Conservation (phyloP, 257 asterid genomes). For the Solanum clarkiae region DNA sequence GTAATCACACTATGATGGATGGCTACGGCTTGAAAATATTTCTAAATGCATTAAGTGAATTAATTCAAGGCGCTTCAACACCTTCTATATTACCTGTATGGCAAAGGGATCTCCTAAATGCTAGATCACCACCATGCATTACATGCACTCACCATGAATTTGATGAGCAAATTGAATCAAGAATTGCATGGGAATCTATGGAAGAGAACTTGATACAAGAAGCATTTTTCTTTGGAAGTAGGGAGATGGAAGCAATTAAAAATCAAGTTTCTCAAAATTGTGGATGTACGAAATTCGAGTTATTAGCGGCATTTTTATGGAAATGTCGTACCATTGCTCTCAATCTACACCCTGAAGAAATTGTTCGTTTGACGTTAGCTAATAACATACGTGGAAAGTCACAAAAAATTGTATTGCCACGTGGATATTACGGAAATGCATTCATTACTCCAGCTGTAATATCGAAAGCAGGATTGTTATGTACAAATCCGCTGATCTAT, state of each 20-base stretch:
- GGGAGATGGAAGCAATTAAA: background rate
- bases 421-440: slow-evolving; percentile 11
- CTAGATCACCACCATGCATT: background rate
- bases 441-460: background rate
- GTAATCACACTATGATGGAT: slow-evolving; percentile 11
- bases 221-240: slow-evolving; percentile 1
- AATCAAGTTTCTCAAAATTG: background rate
- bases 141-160: slow-evolving; percentile 9
- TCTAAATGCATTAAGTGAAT: background rate
- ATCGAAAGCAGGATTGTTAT: background rate
- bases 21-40: background rate
- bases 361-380: background rate
- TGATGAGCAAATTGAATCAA: background rate
- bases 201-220: background rate
- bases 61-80: background rate
- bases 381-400: background rate
- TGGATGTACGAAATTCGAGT: background rate
- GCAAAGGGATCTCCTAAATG: slow-evolving; percentile 6
- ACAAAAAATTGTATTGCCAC: background rate
- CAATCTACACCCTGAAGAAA: background rate
- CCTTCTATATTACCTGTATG: slow-evolving; percentile 12
- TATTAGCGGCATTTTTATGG: background rate
- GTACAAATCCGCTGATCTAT: background rate
- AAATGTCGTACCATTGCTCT: slow-evolving; percentile 9
- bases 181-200: background rate